phyloP scores from a whole-genome alignment of 768 basidiomycete genomes.

The Collybia sordida region DNA sequence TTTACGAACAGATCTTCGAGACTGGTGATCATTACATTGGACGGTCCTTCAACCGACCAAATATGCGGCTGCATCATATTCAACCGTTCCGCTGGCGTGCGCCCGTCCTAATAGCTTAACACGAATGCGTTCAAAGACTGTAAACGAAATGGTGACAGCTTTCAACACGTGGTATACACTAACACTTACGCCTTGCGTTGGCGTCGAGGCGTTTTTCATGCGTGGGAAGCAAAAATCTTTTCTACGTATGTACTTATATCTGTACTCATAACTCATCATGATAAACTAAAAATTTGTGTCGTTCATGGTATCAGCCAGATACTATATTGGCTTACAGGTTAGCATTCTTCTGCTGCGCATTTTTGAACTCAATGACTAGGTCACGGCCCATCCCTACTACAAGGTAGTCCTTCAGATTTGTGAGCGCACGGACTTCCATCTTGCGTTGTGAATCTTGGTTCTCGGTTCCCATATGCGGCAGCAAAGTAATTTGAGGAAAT shows the following conservation, averaged over 20 bases:
- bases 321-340: slow-evolving; percentile 9
- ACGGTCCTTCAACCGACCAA: not conserved
- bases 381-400: slow-evolving; percentile 63
- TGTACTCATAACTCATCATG: no score
- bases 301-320: no score
- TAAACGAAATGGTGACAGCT: no score
- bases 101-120: no score
- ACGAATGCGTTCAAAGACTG: no score
- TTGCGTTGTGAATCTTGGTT: slow-evolving; percentile 75
- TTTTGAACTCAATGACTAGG: slow-evolving; percentile 56
- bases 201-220: not conserved
- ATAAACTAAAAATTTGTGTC: no score
- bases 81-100: no score
- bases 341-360: slow-evolving; percentile 9
- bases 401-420: slow-evolving; percentile 73
- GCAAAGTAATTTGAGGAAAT: slow-evolving; percentile 80
- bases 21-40: no score
- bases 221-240: no score
- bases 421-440: slow-evolving; percentile 86
- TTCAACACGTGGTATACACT: not conserved
- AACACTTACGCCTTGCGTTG: no score
- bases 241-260: no score
- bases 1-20: not conserved
- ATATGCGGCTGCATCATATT: not conserved
- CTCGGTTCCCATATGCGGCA: slow-evolving; percentile 93